Evolutionary conservation across 2,329 filamentous ascomycete species (phyloP).

Genomic region (Aspergillus novofumigatus): DNA sequence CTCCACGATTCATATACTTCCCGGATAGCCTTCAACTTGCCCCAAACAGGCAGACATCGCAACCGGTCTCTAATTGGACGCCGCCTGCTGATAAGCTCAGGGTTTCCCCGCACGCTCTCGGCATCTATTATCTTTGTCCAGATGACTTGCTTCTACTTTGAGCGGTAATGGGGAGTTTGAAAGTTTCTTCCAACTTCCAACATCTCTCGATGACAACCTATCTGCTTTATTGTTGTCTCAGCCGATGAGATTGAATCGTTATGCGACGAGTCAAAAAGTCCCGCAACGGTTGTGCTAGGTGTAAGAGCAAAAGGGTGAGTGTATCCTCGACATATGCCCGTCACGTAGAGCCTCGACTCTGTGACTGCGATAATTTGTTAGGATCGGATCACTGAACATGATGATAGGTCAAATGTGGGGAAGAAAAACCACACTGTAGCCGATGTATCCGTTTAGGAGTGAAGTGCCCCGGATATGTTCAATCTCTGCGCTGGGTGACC

Average conservation of each 20-base stretch:
- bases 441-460: constrained; percentile 37
- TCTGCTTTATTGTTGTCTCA: constrained; percentile 34
- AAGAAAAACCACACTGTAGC: constrained; percentile 36
- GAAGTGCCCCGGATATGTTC: constrained; percentile 35
- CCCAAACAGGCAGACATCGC: constrained; percentile 8
- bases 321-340: neutral
- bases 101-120: neutral
- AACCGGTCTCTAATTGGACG: neutral
- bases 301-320: constrained; percentile 39
- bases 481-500: constrained; percentile 36
- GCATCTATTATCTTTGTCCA: constrained; percentile 1
- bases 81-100: neutral
- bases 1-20: neutral
- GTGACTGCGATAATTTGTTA: neutral
- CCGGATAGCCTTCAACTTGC: constrained; percentile 1
- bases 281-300: constrained; percentile 39
- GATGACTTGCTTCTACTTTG: neutral
- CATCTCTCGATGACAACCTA: neutral
- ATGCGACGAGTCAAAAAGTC: constrained; percentile 42
- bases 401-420: constrained; percentile 37
- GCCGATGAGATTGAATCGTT: constrained; percentile 38
- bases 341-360: neutral
- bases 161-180: neutral
- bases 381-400: neutral
- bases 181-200: neutral